These are phyloP conservation scores for Magnolia changhungtana DNA, from an alignment of 164 flowering plant genomes.

Conservation along the genomic window DNA sequence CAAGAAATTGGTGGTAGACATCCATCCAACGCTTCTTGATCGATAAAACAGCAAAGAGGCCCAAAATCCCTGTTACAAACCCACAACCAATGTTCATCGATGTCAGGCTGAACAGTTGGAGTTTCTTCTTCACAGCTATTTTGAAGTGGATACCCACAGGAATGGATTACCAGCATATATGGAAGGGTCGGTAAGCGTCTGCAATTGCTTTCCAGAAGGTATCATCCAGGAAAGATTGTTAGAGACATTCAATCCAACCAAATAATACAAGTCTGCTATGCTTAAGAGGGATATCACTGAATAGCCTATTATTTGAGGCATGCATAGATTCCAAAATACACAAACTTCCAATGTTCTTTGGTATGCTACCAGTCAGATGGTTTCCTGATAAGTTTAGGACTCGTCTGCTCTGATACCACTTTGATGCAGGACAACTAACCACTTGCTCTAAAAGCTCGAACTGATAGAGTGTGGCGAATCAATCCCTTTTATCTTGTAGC, in stretches of 20 bases:
- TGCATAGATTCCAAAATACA: conserved; percentile 13
- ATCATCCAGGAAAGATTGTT: background rate
- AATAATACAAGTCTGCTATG: background rate
- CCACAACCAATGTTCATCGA: background rate
- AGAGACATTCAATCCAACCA: background rate
- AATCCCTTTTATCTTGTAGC: too few species aligned
- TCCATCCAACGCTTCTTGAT: background rate
- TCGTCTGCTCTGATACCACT: conserved; percentile 25
- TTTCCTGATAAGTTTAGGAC: background rate
- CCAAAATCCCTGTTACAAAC: background rate
- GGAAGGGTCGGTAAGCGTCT: background rate
- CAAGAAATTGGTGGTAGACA: background rate
- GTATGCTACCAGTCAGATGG: background rate
- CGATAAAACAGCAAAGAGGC: background rate
- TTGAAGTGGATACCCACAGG: background rate
- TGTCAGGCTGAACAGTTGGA: background rate
- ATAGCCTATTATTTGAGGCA: conserved; percentile 28
- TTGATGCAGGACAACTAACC: conserved; percentile 38
- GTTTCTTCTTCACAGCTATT: background rate
- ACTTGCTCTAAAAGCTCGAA: conserved; percentile 18
- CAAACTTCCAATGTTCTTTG: background rate
- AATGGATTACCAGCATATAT: background rate
- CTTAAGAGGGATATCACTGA: conserved; percentile 27
- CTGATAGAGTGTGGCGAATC: too few species aligned
- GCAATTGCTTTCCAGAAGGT: background rate